Evolutionary conservation across 331 rosid species (phyloP), one percentile per base, ranked within the genome.

Genomic region (Pyracantha coccinea): DNA sequence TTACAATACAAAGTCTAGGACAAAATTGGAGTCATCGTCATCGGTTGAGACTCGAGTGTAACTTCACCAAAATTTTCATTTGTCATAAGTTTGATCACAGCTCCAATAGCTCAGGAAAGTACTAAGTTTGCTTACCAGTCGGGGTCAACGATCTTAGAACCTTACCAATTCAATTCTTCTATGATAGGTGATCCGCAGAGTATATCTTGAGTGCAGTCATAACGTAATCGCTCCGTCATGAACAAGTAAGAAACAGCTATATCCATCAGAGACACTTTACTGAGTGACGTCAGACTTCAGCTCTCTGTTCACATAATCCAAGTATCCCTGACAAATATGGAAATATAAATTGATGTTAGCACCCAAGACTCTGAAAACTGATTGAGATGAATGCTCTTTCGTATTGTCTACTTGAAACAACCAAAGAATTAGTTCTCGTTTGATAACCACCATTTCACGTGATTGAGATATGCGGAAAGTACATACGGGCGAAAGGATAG

Each of bases 231-330:
- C 32, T 53, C 1, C 17, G 69, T 4, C 44, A 31, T 28, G 47
- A 16, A 5, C 38, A 33, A 64, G 12, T 64, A 29, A 20, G 69
- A 54, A 54, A 54, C 23, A 41, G 15, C 15, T 41, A 11, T 41
- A 41, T 41, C 47, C 47, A 41, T 41, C 47, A 10, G 47, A 41
- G 15, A 41, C 47, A 41, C 15, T 3, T 41, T 41, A 41, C 16
- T 11, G 1, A 13, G 45, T 4, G 58, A 12, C 76, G 38, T 67
- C 75, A 69, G 20, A 27, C 67, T 78, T 89, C 73, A 66, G 75
- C 81, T 84, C 82, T 81, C 85, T 83, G 90, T 90, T 88, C 76
- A 52, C 88, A 74, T 78, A 85, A 89, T 94, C 99, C 78, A 94
- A 75, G 80, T 90, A 94, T 50, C 90, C 97, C 99, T 94, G 84